Conservation (phyloP, 257 asterid species). For the Solanum peruvianum region DNA sequence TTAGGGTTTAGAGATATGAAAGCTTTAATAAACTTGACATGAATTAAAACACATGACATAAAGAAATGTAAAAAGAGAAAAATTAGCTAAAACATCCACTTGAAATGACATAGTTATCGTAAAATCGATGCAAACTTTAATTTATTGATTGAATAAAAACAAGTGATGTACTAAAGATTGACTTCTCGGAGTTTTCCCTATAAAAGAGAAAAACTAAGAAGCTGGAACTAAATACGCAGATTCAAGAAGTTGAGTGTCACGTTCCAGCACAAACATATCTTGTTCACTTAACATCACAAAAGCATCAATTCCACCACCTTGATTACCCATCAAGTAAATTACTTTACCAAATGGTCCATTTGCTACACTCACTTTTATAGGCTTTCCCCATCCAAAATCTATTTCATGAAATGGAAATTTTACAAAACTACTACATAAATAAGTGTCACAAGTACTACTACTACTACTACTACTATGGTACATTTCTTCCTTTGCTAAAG, state of each 20-base stretch:
- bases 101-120: no score
- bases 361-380: neutral
- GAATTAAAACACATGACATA: no score
- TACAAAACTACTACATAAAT: neutral
- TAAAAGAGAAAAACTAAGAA: neutral
- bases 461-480: neutral
- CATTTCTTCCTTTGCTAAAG: neutral
- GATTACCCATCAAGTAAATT: neutral
- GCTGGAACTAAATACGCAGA: neutral
- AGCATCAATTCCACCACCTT: neutral
- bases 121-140: no score
- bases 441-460: neutral
- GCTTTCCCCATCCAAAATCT: neutral
- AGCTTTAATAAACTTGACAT: no score
- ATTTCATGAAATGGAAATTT: neutral
- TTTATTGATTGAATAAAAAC: no score
- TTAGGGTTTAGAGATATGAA: no score
- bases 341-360: neutral
- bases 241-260: neutral
- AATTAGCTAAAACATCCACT: no score
- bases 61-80: no score
- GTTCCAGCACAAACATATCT: neutral
- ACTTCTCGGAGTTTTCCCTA: no score
- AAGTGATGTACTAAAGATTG: neutral
- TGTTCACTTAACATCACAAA: neutral